Evolutionary conservation across 225 moss, liverwort and hornwort species (phyloP), one percentile per base, ranked within the genome.

Genomic region (Rhytidiadelphus loreus): DNA sequence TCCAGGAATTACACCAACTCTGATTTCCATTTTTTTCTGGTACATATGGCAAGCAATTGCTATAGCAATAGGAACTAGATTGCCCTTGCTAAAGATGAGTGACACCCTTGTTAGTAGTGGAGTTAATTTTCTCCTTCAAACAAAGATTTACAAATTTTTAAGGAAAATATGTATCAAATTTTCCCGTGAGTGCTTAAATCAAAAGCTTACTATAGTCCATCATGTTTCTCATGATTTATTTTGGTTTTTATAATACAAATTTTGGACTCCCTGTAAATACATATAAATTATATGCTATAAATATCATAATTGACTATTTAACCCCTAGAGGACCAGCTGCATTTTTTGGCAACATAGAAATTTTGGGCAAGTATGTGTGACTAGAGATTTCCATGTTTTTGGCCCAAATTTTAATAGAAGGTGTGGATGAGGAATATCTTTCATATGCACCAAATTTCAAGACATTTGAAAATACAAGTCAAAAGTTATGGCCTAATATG

Each of bases 131-230:
- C 7, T 53, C 22, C 35, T 76, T 35, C 8, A 35, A 52, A 13
- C 0, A 75, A 50, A 50, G 21, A 32, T 33, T 32, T 21, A 12
- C 5, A 50, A 32, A 2, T 30, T 30, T 44, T 43, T 26, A 11
- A 44, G 39, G 28, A 41, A 14, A 17, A 17, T 29, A 18, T n/a
- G 12, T 68, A 68, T n/a, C 8, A 13, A 69, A 39, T 24, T 37
- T 22, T 23, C 23, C 2, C 0, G 3, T 28, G 6, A 16, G 5
- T 16, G 46, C 8, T 74, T 3, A 32, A 12, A 11, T 29, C 17
- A 73, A 11, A 29, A 74, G 7, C 20, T 74, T 32, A 20, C 12
- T 48, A 19, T 30, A 2, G 3, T 30, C 19, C 4, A 32, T 19
- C 7, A 48, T 20, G 4, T 19, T 48, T 32, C 1, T 12, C 4